A percentile compares a stretch with the other conserved stretches of the same genome.
phyloP scores from a whole-genome alignment of 345 rosid genomes.

The Camelina hispida region DNA sequence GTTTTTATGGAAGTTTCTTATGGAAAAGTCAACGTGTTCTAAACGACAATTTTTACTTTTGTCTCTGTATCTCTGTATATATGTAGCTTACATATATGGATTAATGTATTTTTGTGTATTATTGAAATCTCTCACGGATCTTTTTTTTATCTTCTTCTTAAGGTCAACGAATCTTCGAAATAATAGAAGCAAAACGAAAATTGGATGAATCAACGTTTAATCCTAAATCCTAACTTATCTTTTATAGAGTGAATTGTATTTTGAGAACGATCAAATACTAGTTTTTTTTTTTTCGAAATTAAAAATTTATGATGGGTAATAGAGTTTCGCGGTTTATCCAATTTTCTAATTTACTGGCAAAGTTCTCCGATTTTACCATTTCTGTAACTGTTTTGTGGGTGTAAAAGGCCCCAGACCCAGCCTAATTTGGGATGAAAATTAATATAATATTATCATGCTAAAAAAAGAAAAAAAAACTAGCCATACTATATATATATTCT shows the following conservation, averaged over 20 bases:
- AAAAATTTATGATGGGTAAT: neutral
- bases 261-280: conserved; percentile 1
- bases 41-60: conserved; percentile 38
- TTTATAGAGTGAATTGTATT: neutral
- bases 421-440: too few relatives aligned
- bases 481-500: too few relatives aligned
- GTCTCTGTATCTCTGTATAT: conserved; percentile 5
- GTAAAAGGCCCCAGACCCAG: too few relatives aligned
- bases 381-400: too few relatives aligned
- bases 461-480: too few relatives aligned
- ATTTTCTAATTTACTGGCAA: too few relatives aligned
- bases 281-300: neutral
- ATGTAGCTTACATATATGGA: neutral
- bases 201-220: neutral
- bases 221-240: conserved; percentile 9
- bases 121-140: conserved; percentile 31
- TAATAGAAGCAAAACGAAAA: conserved; percentile 18
- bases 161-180: conserved; percentile 35
- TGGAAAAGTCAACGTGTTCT: conserved; percentile 37
- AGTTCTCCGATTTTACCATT: too few relatives aligned
- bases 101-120: conserved; percentile 32
- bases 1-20: conserved; percentile 42
- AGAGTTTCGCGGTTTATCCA: neutral
- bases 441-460: too few relatives aligned
- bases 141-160: conserved; percentile 25